Evolutionary conservation across 2,329 filamentous ascomycete genomes (phyloP).

Genomic region (Ophiostoma populinum): DNA sequence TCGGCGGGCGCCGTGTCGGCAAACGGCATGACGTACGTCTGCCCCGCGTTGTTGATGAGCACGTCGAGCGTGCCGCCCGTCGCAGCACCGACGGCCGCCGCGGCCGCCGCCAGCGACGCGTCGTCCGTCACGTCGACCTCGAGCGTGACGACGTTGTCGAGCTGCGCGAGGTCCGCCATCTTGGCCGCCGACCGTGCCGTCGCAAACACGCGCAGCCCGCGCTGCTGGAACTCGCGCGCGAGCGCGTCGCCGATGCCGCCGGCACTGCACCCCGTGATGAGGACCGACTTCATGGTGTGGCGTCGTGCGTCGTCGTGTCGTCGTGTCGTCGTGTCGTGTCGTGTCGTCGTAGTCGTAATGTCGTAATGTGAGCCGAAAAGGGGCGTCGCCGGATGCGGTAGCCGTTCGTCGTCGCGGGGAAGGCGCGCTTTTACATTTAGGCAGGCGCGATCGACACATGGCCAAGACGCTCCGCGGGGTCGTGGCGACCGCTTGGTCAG

Average conservation of each 20-base stretch:
- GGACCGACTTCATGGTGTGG: conserved; percentile 12
- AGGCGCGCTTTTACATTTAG: too few relatives aligned
- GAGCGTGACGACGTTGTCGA: conserved; percentile 14
- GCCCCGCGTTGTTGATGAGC: conserved; percentile 13
- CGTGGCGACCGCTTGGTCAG: too few relatives aligned
- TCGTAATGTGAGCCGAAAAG: too few relatives aligned
- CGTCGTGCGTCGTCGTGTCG: too few relatives aligned
- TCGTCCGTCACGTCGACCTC: conserved; percentile 17
- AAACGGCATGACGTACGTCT: conserved; percentile 10
- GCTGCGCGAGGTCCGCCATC: conserved; percentile 12
- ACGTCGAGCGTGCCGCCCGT: conserved; percentile 9
- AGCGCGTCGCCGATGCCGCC: conserved; percentile 18
- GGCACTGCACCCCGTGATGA: conserved; percentile 19
- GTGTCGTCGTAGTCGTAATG: too few relatives aligned
- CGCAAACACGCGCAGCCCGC: conserved; percentile 17
- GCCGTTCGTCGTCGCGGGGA: too few relatives aligned
- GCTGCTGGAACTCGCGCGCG: conserved; percentile 16
- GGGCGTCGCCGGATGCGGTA: too few relatives aligned
- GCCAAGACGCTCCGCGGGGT: too few relatives aligned
- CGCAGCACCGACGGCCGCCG: conserved; percentile 6
- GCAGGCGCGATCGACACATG: too few relatives aligned
- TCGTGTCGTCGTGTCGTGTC: too few relatives aligned
- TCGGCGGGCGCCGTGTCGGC: conserved; percentile 10
- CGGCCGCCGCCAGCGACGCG: conserved; percentile 12
- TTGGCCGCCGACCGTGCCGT: conserved; percentile 15